phyloP scores from a whole-genome alignment of 768 basidiomycete species.

The Psilocybe cubensis region DNA sequence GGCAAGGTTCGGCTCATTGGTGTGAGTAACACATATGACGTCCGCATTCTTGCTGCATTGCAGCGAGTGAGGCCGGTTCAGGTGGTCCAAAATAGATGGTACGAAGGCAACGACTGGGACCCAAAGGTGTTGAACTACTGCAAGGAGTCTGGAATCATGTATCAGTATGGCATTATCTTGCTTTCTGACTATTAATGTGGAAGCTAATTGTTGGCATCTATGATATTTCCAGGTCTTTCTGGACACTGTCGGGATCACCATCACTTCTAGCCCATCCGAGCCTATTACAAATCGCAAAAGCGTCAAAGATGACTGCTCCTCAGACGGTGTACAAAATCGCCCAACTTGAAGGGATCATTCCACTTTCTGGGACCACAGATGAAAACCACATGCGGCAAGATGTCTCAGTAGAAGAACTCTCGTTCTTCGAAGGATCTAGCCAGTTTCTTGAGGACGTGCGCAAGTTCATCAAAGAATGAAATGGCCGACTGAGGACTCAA shows the following conservation, averaged over 20 bases:
- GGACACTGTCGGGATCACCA: constrained; percentile 85
- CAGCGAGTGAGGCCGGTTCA: constrained; percentile 59
- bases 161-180: constrained; percentile 54
- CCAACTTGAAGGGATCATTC: constrained; percentile 66
- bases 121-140: constrained; percentile 67
- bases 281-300: constrained; percentile 46
- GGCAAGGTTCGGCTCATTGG: constrained; percentile 71
- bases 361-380: constrained; percentile 76
- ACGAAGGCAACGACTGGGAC: constrained; percentile 81
- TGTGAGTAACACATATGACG: constrained; percentile 79
- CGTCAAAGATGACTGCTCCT: constrained; percentile 56
- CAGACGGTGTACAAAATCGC: constrained; percentile 74
- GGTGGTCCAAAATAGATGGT: constrained; percentile 87
- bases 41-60: constrained; percentile 53
- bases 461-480: constrained; percentile 15
- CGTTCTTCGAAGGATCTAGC: constrained; percentile 19
- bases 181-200: not conserved
- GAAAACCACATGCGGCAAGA: constrained; percentile 65
- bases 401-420: constrained; percentile 40
- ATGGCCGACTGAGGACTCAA: too few species aligned
- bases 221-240: constrained; percentile 69
- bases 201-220: not conserved
- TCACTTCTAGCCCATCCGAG: constrained; percentile 52
- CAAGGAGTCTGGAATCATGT: constrained; percentile 61
- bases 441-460: constrained; percentile 10